Base-by-base conservation (phyloP, 2,329 filamentous ascomycete genomes). In the Coccinonectria pachysandricola region DNA sequence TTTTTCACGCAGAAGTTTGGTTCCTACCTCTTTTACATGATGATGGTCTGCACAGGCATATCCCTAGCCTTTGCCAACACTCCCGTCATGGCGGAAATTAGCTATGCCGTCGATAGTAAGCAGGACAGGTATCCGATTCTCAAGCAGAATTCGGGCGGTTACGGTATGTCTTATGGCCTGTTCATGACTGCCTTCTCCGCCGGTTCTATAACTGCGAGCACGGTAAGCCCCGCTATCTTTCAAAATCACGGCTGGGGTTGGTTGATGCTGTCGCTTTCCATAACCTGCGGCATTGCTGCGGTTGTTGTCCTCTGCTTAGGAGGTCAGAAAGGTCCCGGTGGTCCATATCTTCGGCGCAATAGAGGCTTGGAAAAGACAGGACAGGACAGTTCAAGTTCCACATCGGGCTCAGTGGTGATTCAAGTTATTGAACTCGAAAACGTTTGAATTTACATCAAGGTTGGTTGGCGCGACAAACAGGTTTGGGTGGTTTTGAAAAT, bases 121-220 rank as follows among this genome's bases (percentile, higher is more conserved):
- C 31, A 26, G 14, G 23, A 30, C 2, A 13, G 18, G n/a, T 26
- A 39, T 14, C 29, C 27, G 4, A 27, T 26, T 8, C 20, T 36
- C 4, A 16, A 19, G 4, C 31, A 14, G 3, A 36, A 39, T n/a
- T 32, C 28, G 8, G 34, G 36, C 8, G 34, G 34, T 7, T 34
- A 39, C 15, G 36, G 34, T 3, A 17, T 39, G 11, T 24, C 36
- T 2, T 39, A 39, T 10, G 31, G 34, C 12, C 26, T 31, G 15
- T 39, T 36, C 21, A 36, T 36, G 34, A 32, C 27, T 7, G 8
- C 34, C 8, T 34, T 36, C 21, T 39, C 33, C 3, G 7, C 36
- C 8, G 36, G 36, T 4, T 30, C 26, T 6, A 14, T 26, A 6
- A 34, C 36, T 8, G 36, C 36, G 13, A 36, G 33, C 19, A 15